phyloP scores from a whole-genome alignment of 257 asterid species.

The Solanum ossicruentum region DNA sequence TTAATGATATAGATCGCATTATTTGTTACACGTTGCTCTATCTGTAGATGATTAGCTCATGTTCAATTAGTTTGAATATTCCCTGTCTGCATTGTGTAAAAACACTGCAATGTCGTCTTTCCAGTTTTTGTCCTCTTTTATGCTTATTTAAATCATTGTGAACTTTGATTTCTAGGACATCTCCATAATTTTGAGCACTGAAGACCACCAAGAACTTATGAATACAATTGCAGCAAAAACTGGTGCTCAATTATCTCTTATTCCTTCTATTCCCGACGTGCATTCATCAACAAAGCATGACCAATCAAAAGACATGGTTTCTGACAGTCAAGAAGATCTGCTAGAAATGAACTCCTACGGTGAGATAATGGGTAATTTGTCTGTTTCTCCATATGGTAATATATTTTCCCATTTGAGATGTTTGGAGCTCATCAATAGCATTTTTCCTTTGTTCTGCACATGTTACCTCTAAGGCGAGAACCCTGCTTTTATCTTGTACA shows the following conservation, averaged over 20 bases:
- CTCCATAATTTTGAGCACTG: constrained; percentile 71
- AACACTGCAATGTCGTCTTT: neutral
- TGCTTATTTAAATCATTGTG: neutral
- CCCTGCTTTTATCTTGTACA: constrained; percentile 81
- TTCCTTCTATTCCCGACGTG: constrained; percentile 41
- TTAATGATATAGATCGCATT: neutral
- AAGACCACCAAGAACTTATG: constrained; percentile 85
- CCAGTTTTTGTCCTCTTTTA: neutral
- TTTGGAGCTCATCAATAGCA: neutral
- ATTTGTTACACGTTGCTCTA: neutral
- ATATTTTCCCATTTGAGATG: neutral
- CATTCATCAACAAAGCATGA: constrained; percentile 17
- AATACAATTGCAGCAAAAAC: constrained; percentile 68
- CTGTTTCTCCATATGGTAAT: neutral
- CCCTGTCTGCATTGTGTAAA: neutral
- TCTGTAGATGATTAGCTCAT: neutral
- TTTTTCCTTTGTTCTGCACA: constrained; percentile 1
- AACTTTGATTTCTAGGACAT: constrained; percentile 38
- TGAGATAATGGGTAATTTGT: constrained; percentile 32
- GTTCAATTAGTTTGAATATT: neutral
- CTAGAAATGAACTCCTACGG: constrained; percentile 16
- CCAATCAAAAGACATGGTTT: constrained; percentile 11
- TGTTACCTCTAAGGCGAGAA: constrained; percentile 44
- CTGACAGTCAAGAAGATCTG: neutral
- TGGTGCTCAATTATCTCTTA: constrained; percentile 59